Base-by-base conservation (phyloP, 352 stramenopile genomes). In the Phytophthora multivora region DNA sequence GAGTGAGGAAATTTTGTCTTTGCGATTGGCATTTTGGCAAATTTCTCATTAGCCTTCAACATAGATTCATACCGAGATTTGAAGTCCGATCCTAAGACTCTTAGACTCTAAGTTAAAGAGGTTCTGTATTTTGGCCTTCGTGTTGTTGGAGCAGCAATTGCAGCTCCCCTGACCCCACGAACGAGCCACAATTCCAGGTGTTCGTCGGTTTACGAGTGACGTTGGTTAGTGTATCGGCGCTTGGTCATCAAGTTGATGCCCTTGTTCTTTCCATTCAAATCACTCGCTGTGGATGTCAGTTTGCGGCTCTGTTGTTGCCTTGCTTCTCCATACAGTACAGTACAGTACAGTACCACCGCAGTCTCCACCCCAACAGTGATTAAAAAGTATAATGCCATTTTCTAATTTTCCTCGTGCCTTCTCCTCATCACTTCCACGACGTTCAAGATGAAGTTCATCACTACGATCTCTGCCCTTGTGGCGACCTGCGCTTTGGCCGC, bases 391-490 rank as follows among this genome's bases (percentile, higher is more conserved):
- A 1, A 9, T 13, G 30, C 26, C 57, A 65, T 41, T 65, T 59
- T 36, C 39, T 33, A 65, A 59, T 59, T 52, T 48, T 11, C 38
- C 9, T 33, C 9, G n/a, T 19, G 21, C 21, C 21, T 23, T 19
- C 25, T n/a, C 28, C 42, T 10, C 21, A 33, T 13, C 36, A 3
- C 45, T 28, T 12, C 23, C 51, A 9, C 19, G 15, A 46, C 46
- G 1, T 18, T 11, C 15, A 46, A 21, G 4, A 69, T 69, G 61
- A 63, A 64, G 40, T 56, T 65, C 28, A 47, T 64, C 36, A 25
- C 47, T 42, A 43, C 31, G 18, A 42, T 21, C 10, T 39, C 48
- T 39, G 31, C 61, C 9, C 3, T 63, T n/a, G 38, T 69, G 7
- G 40, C 41, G 3, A 7, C 26, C 15, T 62, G 18, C 12, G 28